Percentiles rank a stretch among this genome's conserved stretches.
phyloP scores from a whole-genome alignment of 345 rosid genomes.

The Euphorbia peplus region DNA sequence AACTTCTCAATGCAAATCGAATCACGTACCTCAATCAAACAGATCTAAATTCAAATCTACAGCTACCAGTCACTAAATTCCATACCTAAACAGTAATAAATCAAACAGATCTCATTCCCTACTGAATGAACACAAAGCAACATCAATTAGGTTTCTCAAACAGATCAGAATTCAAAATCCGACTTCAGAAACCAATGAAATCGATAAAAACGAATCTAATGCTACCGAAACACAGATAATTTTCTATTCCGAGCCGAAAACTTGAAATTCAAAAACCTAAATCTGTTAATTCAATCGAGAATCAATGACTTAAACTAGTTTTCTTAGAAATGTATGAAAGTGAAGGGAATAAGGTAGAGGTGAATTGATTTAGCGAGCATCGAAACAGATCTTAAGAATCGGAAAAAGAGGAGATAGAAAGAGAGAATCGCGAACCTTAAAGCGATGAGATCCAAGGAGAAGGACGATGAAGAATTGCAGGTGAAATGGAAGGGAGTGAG shows the following conservation, averaged over 20 bases:
- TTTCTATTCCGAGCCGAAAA: not conserved
- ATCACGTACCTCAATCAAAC: too few relatives aligned
- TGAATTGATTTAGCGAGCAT: not conserved
- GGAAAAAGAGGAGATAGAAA: not conserved
- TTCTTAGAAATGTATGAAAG: not conserved
- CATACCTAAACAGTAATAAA: not conserved
- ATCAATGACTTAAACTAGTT: not conserved
- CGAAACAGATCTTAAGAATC: not conserved
- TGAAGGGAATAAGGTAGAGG: not conserved
- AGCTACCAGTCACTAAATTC: not conserved
- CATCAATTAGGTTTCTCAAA: not conserved
- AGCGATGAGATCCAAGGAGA: conserved; percentile 1
- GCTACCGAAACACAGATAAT: not conserved
- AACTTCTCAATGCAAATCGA: too few relatives aligned
- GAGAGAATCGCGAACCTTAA: not conserved
- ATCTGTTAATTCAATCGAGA: not conserved
- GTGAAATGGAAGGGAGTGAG: not conserved
- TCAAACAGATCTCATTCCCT: not conserved
- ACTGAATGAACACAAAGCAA: not conserved
- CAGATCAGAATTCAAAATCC: not conserved
- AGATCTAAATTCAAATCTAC: too few relatives aligned
- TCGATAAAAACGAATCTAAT: not conserved
- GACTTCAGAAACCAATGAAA: not conserved
- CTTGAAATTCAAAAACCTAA: not conserved
- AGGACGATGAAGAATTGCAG: not conserved